Base-by-base conservation (phyloP, 2,329 filamentous ascomycete species). In the Aspergillus quadrilineatus region DNA sequence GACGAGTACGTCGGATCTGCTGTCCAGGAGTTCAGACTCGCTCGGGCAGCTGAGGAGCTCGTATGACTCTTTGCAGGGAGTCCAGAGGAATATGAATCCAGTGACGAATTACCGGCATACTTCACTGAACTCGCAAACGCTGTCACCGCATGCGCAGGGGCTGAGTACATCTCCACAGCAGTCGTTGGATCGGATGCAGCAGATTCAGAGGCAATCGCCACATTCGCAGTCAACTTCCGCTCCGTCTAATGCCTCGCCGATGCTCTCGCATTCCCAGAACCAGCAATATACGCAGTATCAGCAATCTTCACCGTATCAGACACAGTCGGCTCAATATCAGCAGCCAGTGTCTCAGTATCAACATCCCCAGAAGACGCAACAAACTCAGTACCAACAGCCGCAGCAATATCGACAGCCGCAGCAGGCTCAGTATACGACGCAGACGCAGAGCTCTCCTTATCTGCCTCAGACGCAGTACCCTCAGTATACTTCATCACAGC, bases 81-180 rank as follows among this genome's bases (percentile, higher is more conserved):
- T 71, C 14, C 69, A 71, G 50, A 58, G 69, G 28, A 64, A 62
- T 12, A 69, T 68, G 53, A 70, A 67, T 41, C 63, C 68, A 10
- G 69, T 71, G 60, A 60, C 69, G 15, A 71, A 67, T 56, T 63
- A 69, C 22, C 67, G 68, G 4, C 65, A 67, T 32, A 56, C 66
- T 12, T 61, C 63, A 39, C 67, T 71, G 64, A 67, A 61, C 50
- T 50, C 67, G 14, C 65, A 69, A 32, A 66, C 63, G 14, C 58
- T 72, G 55, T 63, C 63, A 6, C 58, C 68, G 1, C 67, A 71
- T 59, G 59, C 63, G 6, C 68, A 72, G 41, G 61, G 62, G 6
- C 65, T 69, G 60, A 63, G 57, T 32, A 62, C 69, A 14, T 73
- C 70, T 6, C 69, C 69, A 5, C 70, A 72, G 59, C 68, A 70